Conservation (phyloP, 768 basidiomycete genomes). For the Dictyophora rubrovolvata region DNA sequence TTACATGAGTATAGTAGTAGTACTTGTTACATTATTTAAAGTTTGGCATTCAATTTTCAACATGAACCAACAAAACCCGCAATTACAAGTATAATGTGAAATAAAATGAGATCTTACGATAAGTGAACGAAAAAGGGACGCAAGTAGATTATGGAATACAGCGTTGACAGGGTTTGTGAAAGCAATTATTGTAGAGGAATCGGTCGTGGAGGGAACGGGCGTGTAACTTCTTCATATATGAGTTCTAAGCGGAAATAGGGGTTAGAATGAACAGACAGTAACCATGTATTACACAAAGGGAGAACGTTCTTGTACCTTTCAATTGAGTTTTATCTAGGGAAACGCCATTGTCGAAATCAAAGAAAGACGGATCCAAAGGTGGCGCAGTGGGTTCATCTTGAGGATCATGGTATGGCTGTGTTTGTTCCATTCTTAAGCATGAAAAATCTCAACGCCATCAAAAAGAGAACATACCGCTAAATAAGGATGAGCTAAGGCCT, state of each 20-base stretch:
- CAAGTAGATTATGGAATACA: slow-evolving; percentile 2
- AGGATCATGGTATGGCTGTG: slow-evolving; percentile 77
- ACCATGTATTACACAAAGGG: slow-evolving; percentile 11
- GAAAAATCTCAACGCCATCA: neutral
- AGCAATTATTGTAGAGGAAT: slow-evolving; percentile 12
- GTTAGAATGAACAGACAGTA: neutral
- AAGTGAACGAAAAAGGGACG: slow-evolving; percentile 13
- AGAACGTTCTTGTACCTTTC: slow-evolving; percentile 38
- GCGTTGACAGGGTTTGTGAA: slow-evolving; percentile 4
- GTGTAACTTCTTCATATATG: slow-evolving; percentile 26
- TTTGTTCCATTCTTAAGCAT: neutral
- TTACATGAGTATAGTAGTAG: neutral
- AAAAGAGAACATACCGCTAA: slow-evolving; percentile 44
- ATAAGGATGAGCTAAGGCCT: slow-evolving; percentile 85
- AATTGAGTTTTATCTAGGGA: slow-evolving; percentile 55
- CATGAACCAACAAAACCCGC: neutral
- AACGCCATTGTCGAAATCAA: slow-evolving; percentile 71
- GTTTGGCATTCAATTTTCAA: neutral
- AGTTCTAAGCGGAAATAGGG: slow-evolving; percentile 15
- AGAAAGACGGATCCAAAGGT: slow-evolving; percentile 66
- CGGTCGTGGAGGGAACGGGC: slow-evolving; percentile 9
- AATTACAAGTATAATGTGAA: neutral
- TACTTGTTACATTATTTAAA: neutral
- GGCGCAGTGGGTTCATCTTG: slow-evolving; percentile 81
- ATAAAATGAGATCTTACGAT: neutral